Percentiles rank a stretch among this genome's conserved stretches.
Evolutionary conservation across 352 stramenopile species (phyloP).

Genomic region (Phytopythium aichiense): DNA sequence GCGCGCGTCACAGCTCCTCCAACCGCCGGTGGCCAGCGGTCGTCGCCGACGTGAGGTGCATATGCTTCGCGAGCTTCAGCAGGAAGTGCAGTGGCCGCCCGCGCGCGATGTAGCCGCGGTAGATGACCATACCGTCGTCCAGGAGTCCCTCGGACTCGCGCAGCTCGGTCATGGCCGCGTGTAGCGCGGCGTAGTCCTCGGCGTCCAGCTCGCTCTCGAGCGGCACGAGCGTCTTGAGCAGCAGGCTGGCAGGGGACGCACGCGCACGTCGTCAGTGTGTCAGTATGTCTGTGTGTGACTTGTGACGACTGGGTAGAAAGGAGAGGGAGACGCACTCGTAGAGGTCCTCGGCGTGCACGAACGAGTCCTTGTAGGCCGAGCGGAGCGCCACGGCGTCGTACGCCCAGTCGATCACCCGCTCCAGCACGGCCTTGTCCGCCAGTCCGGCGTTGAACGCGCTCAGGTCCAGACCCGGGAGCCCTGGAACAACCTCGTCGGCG

Average conservation of each 20-base stretch:
- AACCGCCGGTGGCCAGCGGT: constrained; percentile 17
- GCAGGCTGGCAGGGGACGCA: constrained; percentile 24
- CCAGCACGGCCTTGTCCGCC: constrained; percentile 41
- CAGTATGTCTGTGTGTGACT: not conserved
- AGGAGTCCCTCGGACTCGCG: constrained; percentile 40
- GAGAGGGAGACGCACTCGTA: constrained; percentile 24
- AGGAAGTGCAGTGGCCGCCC: constrained; percentile 48
- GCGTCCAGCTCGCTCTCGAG: constrained; percentile 38
- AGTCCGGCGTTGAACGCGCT: constrained; percentile 55
- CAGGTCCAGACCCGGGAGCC: constrained; percentile 41
- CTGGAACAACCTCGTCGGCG: constrained; percentile 16
- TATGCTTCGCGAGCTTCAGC: constrained; percentile 36
- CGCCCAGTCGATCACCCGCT: constrained; percentile 57
- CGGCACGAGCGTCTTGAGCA: constrained; percentile 56
- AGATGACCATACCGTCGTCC: constrained; percentile 38
- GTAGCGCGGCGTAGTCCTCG: constrained; percentile 36
- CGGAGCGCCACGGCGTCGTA: constrained; percentile 42
- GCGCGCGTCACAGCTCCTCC: constrained; percentile 25
- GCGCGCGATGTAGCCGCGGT: constrained; percentile 50
- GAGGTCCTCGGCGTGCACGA: constrained; percentile 50
- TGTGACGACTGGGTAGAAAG: not conserved
- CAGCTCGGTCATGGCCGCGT: constrained; percentile 26
- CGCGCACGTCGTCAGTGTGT: too few relatives aligned
- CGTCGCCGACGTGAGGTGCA: constrained; percentile 38
- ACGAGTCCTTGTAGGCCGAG: constrained; percentile 37